Evolutionary conservation across 805 yeast genomes (phyloP).

Genomic region (Grigorovia yakushimaensis): DNA sequence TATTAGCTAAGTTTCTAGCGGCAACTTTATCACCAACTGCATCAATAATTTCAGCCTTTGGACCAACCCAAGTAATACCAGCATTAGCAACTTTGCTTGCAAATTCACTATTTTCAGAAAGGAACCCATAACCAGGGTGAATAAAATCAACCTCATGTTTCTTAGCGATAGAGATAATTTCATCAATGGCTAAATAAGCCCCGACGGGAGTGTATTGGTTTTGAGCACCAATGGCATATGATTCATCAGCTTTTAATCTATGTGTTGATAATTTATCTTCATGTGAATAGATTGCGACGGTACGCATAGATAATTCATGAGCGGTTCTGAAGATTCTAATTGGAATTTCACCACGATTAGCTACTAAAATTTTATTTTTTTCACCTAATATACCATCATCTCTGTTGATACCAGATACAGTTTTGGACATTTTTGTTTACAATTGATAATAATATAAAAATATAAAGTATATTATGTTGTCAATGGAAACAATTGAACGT

Average conservation of each 20-base stretch:
- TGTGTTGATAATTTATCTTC: conserved; percentile 94
- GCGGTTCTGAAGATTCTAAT: conserved; percentile 92
- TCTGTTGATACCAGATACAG: conserved; percentile 17
- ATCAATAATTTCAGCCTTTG: conserved; percentile 78
- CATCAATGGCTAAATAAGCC: conserved; percentile 93
- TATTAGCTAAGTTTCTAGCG: conserved; percentile 79
- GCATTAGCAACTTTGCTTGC: conserved; percentile 84
- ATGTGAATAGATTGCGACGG: conserved; percentile 94
- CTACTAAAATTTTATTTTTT: conserved; percentile 57
- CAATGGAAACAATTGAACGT: no score
- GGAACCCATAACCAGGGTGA: conserved; percentile 89
- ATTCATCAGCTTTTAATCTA: conserved; percentile 87
- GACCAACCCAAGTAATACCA: conserved; percentile 96
- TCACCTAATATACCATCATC: conserved; percentile 30
- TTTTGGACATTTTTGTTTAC: conserved; percentile 5
- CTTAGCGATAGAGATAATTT: conserved; percentile 78
- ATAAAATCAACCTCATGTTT: conserved; percentile 73
- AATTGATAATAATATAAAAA: no score
- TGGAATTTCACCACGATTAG: conserved; percentile 80
- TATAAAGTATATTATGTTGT: no score
- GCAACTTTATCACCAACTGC: conserved; percentile 95
- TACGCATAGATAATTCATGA: conserved; percentile 92
- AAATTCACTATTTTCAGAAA: conserved; percentile 85
- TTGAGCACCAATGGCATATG: conserved; percentile 80
- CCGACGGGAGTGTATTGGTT: conserved; percentile 93